These are phyloP conservation scores for Diplodia scrobiculata DNA, from an alignment of 2,329 filamentous ascomycete species.

Conservation along the genomic window DNA sequence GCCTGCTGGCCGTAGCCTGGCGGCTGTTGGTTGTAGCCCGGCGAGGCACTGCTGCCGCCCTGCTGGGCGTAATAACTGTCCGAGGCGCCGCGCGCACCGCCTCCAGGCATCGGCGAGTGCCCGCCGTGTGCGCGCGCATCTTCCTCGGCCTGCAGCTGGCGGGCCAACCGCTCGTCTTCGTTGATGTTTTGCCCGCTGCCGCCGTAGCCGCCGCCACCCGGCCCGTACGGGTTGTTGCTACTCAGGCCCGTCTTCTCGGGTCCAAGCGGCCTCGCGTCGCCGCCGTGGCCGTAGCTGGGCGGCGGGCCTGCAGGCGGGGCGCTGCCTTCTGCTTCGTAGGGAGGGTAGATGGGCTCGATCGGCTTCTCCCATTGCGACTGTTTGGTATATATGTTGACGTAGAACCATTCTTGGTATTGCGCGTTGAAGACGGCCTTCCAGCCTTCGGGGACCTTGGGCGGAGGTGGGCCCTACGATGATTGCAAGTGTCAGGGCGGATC, in stretches of 20 bases:
- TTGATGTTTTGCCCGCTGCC: conserved; percentile 44
- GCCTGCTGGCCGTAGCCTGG: conserved; percentile 38
- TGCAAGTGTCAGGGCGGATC: background rate
- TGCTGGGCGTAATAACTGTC: conserved; percentile 52
- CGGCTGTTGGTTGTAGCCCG: conserved; percentile 35
- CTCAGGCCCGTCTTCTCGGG: conserved; percentile 55
- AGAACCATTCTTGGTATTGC: conserved; percentile 92
- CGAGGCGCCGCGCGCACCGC: conserved; percentile 38
- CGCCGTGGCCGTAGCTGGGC: conserved; percentile 61
- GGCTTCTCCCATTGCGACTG: conserved; percentile 89
- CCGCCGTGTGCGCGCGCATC: conserved; percentile 59
- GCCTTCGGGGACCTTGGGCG: conserved; percentile 69
- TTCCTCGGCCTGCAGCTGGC: conserved; percentile 81
- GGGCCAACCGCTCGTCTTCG: conserved; percentile 73
- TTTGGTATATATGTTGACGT: conserved; percentile 84
- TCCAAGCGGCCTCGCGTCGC: conserved; percentile 49
- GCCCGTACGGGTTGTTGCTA: conserved; percentile 73
- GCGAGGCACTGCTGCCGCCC: conserved; percentile 19
- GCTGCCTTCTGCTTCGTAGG: conserved; percentile 45
- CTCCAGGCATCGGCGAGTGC: conserved; percentile 34
- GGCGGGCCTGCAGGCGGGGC: conserved; percentile 62
- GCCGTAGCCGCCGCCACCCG: conserved; percentile 24
- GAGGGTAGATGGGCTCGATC: conserved; percentile 64
- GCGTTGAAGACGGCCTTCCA: conserved; percentile 84
- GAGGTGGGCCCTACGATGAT: conserved; percentile 53